Evolutionary conservation across 306 rosid species (phyloP), one percentile per base, ranked within the genome.

Genomic region (Casuarina glauca): DNA sequence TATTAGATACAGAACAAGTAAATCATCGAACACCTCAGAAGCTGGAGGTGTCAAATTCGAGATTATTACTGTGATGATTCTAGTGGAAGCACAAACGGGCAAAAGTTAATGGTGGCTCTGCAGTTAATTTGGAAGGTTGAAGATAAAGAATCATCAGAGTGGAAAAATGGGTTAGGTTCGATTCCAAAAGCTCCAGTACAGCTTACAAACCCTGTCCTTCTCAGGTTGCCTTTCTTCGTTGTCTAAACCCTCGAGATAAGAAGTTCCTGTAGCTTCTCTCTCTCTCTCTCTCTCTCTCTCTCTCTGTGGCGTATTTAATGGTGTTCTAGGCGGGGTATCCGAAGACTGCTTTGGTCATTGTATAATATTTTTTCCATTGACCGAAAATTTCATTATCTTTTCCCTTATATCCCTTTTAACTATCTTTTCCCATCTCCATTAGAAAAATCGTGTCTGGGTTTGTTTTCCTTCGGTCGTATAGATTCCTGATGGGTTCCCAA

Each of bases 401-500:
- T 53, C 13, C 32, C 53, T 9, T 3, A 45, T 32, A 50, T 41
- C 12, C 19, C 43, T 36, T 6, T 5, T 9, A 38, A 19, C 52
- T 11, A 17, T 36, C 57, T 3, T 26, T 26, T 36, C 51, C 45
- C 55, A 26, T 32, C 53, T 52, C 19, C 19, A 36, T 0, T n/a
- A 36, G 45, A 15, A 66, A 63, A 13, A 72, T 68, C 74, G 13
- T 9, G 1, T 60, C 32, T 50, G 35, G 16, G 17, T 50, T 51
- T 43, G 51, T 51, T 32, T 26, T 38, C 41, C 49, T 35, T 26
- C 11, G 45, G 49, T 75, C 72, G 52, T 16, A 72, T 20, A 41
- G 41, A 67, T 69, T 16, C 50, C 53, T 10, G 39, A 81, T 82
- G 77, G 82, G 63, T 74, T 63, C 41, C 76, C 63, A 26, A 60